Conservation (phyloP, 129 eudicot species). For the Saussurea involucrata region DNA sequence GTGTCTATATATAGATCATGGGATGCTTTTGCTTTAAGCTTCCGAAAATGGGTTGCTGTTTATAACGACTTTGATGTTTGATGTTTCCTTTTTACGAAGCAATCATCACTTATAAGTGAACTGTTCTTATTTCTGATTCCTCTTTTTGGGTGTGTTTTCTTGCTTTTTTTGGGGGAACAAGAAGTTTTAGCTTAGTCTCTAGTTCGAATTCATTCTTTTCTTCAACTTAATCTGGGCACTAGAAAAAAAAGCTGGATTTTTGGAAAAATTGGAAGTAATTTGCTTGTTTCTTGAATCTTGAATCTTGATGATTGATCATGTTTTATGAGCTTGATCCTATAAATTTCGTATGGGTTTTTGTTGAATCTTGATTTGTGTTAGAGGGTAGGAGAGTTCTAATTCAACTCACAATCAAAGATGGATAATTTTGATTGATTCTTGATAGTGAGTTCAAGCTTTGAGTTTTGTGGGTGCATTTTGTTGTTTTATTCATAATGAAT, state of each 20-base stretch:
- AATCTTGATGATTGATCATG: neutral
- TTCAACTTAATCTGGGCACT: neutral
- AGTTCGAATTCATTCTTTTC: neutral
- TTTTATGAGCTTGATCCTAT: neutral
- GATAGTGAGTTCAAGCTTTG: neutral
- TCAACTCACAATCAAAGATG: neutral
- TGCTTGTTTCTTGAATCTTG: neutral
- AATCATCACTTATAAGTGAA: constrained; percentile 12
- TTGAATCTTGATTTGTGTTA: neutral
- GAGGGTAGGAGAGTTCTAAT: neutral
- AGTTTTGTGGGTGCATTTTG: neutral
- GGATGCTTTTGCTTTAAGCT: constrained; percentile 35
- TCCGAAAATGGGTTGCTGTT: constrained; percentile 19
- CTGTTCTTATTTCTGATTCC: constrained; percentile 3
- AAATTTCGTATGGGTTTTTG: neutral
- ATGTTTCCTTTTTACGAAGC: constrained; percentile 3
- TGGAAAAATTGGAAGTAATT: neutral
- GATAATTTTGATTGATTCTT: neutral
- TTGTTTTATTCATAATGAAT: constrained; percentile 14
- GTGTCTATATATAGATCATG: constrained; percentile 2
- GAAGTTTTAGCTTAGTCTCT: neutral
- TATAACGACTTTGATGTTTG: constrained; percentile 33
- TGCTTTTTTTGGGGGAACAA: constrained; percentile 8
- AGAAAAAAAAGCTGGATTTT: too few relatives aligned
- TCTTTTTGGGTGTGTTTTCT: constrained; percentile 2